Conservation (phyloP, 2,329 filamentous ascomycete genomes). For the Alternaria longipes region DNA sequence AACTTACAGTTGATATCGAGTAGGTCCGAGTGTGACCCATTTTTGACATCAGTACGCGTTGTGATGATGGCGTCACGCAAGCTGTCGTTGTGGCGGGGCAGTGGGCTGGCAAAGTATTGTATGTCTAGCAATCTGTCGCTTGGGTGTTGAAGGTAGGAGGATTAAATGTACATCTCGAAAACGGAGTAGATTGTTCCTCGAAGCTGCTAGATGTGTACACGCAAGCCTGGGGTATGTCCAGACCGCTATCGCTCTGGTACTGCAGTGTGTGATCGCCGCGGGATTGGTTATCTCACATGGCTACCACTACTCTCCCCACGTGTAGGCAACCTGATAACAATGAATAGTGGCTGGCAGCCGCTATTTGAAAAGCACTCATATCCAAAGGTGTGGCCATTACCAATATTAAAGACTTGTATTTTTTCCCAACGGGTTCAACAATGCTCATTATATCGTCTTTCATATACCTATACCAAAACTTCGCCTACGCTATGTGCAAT, state of each 20-base stretch:
- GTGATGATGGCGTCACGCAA: conserved; percentile 11
- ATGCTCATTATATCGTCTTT: conserved; percentile 12
- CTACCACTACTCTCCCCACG: conserved; percentile 21
- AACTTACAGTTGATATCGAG: conserved; percentile 50
- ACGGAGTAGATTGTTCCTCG: conserved; percentile 18
- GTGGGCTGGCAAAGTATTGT: conserved; percentile 9
- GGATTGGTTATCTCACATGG: conserved; percentile 5
- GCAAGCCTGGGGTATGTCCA: conserved; percentile 10
- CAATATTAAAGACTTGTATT: background rate
- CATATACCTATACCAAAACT: conserved; percentile 5
- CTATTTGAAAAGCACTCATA: background rate
- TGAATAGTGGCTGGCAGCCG: background rate
- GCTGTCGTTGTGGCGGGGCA: conserved; percentile 27
- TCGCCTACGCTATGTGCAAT: conserved; percentile 18
- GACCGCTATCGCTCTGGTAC: conserved; percentile 34
- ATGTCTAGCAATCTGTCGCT: conserved; percentile 5
- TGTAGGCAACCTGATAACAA: conserved; percentile 11
- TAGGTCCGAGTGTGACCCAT: conserved; percentile 48
- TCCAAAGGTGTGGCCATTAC: background rate
- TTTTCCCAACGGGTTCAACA: background rate
- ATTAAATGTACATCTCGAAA: conserved; percentile 11
- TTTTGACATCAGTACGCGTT: conserved; percentile 3
- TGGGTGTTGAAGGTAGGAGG: conserved; percentile 4
- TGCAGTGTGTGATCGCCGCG: conserved; percentile 20
- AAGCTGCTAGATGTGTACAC: conserved; percentile 19